Evolutionary conservation across 257 asterid genomes (phyloP).

Genomic region (Agastache rugosa): DNA sequence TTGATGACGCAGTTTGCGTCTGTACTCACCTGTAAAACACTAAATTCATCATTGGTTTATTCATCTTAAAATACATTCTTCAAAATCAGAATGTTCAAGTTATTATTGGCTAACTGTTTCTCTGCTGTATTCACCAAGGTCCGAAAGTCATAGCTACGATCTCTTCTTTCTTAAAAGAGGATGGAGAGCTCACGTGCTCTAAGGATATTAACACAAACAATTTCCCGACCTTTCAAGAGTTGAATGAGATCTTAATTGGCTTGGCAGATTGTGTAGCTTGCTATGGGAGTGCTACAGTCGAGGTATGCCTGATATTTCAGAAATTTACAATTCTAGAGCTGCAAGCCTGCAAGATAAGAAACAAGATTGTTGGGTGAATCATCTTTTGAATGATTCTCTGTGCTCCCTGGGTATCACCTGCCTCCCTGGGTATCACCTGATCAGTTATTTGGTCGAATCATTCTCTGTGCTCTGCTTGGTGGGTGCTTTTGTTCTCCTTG

Average conservation of each 20-base stretch:
- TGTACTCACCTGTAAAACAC: not conserved
- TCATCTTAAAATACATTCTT: constrained; percentile 16
- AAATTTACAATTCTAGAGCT: constrained; percentile 9
- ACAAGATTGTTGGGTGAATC: not conserved
- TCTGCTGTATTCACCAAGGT: constrained; percentile 55
- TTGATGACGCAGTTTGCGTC: constrained; percentile 15
- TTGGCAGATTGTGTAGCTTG: constrained; percentile 78
- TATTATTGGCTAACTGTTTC: constrained; percentile 32
- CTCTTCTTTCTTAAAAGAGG: constrained; percentile 60
- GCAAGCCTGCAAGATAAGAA: constrained; percentile 23
- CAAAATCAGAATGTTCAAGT: constrained; percentile 17
- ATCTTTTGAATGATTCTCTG: too few species aligned
- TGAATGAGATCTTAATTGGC: constrained; percentile 60
- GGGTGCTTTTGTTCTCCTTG: constrained; percentile 25
- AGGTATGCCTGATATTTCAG: constrained; percentile 53
- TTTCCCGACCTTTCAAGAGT: constrained; percentile 49
- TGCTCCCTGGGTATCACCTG: not conserved
- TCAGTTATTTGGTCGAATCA: constrained; percentile 1
- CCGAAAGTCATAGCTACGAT: constrained; percentile 71
- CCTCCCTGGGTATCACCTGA: not conserved
- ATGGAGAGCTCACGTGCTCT: constrained; percentile 42
- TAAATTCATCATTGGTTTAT: not conserved
- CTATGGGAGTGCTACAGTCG: constrained; percentile 61
- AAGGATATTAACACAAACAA: constrained; percentile 40
- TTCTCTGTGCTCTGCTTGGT: not conserved